phyloP scores from a whole-genome alignment of 1,284 basidiomycete genomes.

The Exobasidium cylindrosporum region DNA sequence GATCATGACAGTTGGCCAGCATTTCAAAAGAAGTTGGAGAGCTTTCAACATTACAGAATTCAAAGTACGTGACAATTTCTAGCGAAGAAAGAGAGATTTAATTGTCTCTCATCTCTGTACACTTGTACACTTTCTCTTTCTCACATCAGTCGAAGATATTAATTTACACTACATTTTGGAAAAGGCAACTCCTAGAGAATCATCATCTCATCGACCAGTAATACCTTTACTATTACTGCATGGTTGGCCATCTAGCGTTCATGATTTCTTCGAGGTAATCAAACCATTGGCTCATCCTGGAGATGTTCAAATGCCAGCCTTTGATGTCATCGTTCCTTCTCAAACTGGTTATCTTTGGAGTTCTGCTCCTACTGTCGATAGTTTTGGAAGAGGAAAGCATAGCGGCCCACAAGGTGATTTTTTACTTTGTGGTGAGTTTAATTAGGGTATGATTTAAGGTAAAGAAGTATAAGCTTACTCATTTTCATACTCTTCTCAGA shows the following conservation, averaged over 20 bases:
- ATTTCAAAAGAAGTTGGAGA: conserved; percentile 13
- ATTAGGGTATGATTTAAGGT: background rate
- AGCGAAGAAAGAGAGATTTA: too few relatives aligned
- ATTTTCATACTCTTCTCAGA: conserved; percentile 14
- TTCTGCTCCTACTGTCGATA: conserved; percentile 10
- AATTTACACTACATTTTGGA: conserved; percentile 51
- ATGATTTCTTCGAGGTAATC: conserved; percentile 50
- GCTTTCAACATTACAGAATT: conserved; percentile 26
- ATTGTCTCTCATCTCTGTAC: too few relatives aligned
- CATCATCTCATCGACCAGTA: conserved; percentile 24
- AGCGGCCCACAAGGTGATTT: conserved; percentile 14
- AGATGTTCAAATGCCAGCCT: conserved; percentile 26
- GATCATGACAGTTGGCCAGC: conserved; percentile 37
- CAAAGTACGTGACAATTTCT: too few relatives aligned
- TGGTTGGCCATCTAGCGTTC: conserved; percentile 50
- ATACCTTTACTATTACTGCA: conserved; percentile 54
- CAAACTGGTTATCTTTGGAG: conserved; percentile 50
- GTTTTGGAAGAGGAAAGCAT: conserved; percentile 1
- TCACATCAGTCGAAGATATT: conserved; percentile 38
- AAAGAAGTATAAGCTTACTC: background rate
- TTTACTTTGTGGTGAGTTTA: background rate
- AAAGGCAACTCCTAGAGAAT: conserved; percentile 19
- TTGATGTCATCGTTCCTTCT: conserved; percentile 52
- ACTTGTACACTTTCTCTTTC: too few relatives aligned
- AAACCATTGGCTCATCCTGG: conserved; percentile 47